Base-by-base conservation (phyloP, 1,284 basidiomycete genomes). In the Phellopilus nigrolimitatus region DNA sequence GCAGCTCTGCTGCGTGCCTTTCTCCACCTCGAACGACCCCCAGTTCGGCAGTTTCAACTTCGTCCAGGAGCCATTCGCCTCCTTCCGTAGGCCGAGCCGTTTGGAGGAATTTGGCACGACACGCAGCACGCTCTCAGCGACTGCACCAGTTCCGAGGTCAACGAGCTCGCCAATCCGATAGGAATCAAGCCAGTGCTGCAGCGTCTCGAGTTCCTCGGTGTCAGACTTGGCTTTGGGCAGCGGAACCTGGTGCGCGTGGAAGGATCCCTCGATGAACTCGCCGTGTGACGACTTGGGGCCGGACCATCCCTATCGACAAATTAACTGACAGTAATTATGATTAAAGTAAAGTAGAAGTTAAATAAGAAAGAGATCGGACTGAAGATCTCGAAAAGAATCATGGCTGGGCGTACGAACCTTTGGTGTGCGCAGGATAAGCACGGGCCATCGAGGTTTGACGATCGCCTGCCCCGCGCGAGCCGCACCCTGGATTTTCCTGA, bases 391-490 rank as follows among this genome's bases (percentile, higher is more conserved):
- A 28, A 9, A 25, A 33, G 38, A 41, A n/a, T 15, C 25, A 33
- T 13, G 34, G 12, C 10, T 9, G 40, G 3, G 17, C 6, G 39
- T 28, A 52, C 63, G 54, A 44, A 70, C 75, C 66, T 94, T 94
- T 7, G 90, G 89, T 1, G 88, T 88, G 39, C 89, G 80, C 48
- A 94, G 71, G 61, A 93, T 79, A 57, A 94, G 72, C 62, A 94
- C 77, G 3, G 91, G 91, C 88, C 88, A 94, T 41, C 88, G 76
- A 13, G 91, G 90, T 68, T 93, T 93, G 38, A 81, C 71, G 56
- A 91, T 82, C 4, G 90, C 82, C 8, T 82, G 77, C 1, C 87
- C 88, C 8, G 68, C 71, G 34, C 91, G 79, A 5, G 92, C 91
- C 1, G 86, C 87, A 0, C 66, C 65, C 66, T 95, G 91, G 47